Evolutionary conservation across 192 early-diverging fungal species (phyloP).

Genomic region (Funneliformis mosseae): DNA sequence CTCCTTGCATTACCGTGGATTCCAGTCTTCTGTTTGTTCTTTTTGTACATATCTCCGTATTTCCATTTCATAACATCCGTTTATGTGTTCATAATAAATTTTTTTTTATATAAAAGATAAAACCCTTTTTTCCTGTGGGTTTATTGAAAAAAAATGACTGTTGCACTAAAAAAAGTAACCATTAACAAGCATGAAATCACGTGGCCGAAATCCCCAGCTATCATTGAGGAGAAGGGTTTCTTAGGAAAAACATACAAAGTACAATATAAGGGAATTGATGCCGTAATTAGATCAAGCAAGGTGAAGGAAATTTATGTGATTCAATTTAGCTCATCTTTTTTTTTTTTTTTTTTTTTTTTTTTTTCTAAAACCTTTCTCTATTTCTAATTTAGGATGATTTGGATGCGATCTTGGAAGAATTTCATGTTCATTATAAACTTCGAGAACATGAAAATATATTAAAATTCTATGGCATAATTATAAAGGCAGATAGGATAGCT

Average conservation of each 20-base stretch:
- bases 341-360: too few relatives aligned
- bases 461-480: conserved; percentile 27
- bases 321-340: background rate
- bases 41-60: too few relatives aligned
- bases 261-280: conserved; percentile 12
- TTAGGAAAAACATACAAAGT: conserved; percentile 21
- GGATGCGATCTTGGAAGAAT: conserved; percentile 7
- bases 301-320: background rate
- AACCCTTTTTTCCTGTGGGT: background rate
- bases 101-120: too few relatives aligned
- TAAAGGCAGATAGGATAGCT: background rate
- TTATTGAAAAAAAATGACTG: background rate
- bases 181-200: conserved; percentile 26
- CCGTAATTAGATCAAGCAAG: conserved; percentile 5
- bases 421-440: conserved; percentile 12
- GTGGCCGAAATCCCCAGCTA: background rate
- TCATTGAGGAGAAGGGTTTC: background rate
- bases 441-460: conserved; percentile 18
- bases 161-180: background rate
- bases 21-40: too few relatives aligned
- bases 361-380: too few relatives aligned
- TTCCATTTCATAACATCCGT: too few relatives aligned
- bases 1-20: too few relatives aligned
- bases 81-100: too few relatives aligned
- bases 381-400: background rate